A percentile compares a stretch with the other conserved stretches of the same genome.
phyloP scores from a whole-genome alignment of 1,284 basidiomycete species.

The Fomitopsis schrenkii region DNA sequence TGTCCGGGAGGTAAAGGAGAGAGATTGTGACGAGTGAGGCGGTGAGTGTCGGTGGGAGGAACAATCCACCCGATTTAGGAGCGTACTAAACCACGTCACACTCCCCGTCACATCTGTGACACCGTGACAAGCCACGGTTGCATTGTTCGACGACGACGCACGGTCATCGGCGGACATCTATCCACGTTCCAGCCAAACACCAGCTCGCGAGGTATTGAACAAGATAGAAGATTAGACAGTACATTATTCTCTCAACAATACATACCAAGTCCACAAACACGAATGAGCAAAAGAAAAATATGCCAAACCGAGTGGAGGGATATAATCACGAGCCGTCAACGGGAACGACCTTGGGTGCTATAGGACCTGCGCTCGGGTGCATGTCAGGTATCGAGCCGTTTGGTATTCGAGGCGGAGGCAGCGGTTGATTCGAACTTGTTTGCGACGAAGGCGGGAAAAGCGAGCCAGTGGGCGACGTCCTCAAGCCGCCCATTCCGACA shows the following conservation, averaged over 20 bases:
- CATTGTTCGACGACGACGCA: too few species aligned
- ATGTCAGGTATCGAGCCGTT: slow-evolving; percentile 14
- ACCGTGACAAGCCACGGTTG: not conserved
- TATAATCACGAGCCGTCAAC: slow-evolving; percentile 18
- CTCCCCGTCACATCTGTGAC: not conserved
- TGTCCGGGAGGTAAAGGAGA: not conserved
- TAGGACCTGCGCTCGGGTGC: slow-evolving; percentile 8
- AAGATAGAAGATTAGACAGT: not conserved
- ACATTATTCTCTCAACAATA: slow-evolving; percentile 6
- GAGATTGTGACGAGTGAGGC: not conserved
- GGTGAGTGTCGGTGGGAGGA: not conserved
- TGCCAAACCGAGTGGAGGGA: not conserved
- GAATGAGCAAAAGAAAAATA: not conserved
- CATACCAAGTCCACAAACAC: not conserved
- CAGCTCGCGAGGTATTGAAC: not conserved
- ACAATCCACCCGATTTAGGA: not conserved
- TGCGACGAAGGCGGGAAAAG: slow-evolving; percentile 6
- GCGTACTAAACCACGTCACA: not conserved
- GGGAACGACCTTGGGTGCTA: slow-evolving; percentile 14
- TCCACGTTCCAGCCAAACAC: too few species aligned
- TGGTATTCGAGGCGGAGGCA: slow-evolving; percentile 10
- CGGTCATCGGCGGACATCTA: too few species aligned
- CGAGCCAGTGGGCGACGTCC: slow-evolving; percentile 9
- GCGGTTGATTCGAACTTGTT: not conserved
- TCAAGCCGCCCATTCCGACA: slow-evolving; percentile 4